Conservation (phyloP, 192 early-diverging fungal species). For the Gigaspora rosea region DNA sequence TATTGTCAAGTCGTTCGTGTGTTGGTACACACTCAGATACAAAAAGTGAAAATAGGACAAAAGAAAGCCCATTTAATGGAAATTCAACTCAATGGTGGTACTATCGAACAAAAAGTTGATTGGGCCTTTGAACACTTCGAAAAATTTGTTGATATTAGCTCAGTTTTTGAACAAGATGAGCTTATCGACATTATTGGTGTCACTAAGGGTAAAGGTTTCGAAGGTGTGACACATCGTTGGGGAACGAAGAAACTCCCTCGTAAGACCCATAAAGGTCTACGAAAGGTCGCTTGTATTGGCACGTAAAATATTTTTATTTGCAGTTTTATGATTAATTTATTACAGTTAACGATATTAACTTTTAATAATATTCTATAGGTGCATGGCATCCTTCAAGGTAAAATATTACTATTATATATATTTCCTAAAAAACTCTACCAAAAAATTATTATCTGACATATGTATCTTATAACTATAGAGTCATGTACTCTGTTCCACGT, state of each 20-base stretch:
- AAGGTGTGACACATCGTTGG: slow-evolving; percentile 99
- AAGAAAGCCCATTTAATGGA: slow-evolving; percentile 99
- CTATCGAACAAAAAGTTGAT: slow-evolving; percentile 94
- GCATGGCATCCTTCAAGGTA: slow-evolving; percentile 37
- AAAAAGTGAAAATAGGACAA: slow-evolving; percentile 92
- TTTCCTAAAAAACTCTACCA: not conserved
- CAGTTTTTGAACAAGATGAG: slow-evolving; percentile 98
- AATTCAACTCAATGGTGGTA: slow-evolving; percentile 99
- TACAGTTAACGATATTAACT: not conserved
- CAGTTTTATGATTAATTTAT: not conserved
- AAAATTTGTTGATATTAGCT: slow-evolving; percentile 85
- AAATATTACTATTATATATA: not conserved
- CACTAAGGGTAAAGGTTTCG: slow-evolving; percentile 99
- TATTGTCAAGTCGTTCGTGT: slow-evolving; percentile 98
- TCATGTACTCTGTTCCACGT: slow-evolving; percentile 99
- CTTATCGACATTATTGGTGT: slow-evolving; percentile 98
- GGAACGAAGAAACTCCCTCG: slow-evolving; percentile 99
- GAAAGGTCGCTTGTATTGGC: slow-evolving; percentile 99
- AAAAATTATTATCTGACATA: not conserved
- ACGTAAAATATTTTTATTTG: slow-evolving; percentile 61
- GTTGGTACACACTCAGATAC: slow-evolving; percentile 96
- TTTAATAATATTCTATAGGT: slow-evolving; percentile 7
- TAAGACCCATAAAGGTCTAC: slow-evolving; percentile 99
- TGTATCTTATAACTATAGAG: slow-evolving; percentile 77
- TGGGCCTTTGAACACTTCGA: slow-evolving; percentile 98